Percentiles rank a stretch among this genome's conserved stretches.
phyloP scores from a whole-genome alignment of 805 yeast genomes.

The Cyberlindnera japonica region DNA sequence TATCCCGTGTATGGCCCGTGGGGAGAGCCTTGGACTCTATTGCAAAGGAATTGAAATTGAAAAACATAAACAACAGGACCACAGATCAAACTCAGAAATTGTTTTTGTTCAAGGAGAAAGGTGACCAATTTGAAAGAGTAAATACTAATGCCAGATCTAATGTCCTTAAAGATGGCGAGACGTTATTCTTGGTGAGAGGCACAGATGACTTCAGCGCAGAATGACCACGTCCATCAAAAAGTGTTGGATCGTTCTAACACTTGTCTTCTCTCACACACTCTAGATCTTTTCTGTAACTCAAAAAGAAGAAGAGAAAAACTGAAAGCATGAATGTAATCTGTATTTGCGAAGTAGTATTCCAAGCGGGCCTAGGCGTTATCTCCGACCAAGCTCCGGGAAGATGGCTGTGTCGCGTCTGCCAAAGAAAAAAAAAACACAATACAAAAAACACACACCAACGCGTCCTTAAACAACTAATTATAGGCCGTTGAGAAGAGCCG shows the following conservation, averaged over 20 bases:
- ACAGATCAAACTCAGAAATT: conserved; percentile 19
- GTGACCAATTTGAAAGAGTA: conserved; percentile 15
- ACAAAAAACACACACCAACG: not conserved
- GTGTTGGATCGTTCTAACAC: no score
- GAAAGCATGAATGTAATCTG: no score
- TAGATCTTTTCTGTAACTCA: no score
- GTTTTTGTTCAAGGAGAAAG: conserved; percentile 19
- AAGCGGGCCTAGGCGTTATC: no score
- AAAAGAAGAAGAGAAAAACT: no score
- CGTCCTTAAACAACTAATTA: no score
- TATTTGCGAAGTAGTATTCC: no score
- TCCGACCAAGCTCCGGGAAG: no score
- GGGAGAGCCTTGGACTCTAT: conserved; percentile 28
- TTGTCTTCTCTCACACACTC: no score
- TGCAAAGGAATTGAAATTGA: conserved; percentile 18
- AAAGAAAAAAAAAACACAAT: no score
- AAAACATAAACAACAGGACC: conserved; percentile 25
- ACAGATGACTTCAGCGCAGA: conserved; percentile 2
- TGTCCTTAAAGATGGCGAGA: conserved; percentile 18
- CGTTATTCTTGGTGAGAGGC: conserved; percentile 26
- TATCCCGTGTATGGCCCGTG: conserved; percentile 27
- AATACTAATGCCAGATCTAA: conserved; percentile 21
- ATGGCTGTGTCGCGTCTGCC: no score
- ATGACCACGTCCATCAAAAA: no score
- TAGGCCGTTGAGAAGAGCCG: not conserved